These are phyloP conservation scores for Hyaloperonospora brassicae DNA, from an alignment of 352 stramenopile species.

Conservation along the genomic window DNA sequence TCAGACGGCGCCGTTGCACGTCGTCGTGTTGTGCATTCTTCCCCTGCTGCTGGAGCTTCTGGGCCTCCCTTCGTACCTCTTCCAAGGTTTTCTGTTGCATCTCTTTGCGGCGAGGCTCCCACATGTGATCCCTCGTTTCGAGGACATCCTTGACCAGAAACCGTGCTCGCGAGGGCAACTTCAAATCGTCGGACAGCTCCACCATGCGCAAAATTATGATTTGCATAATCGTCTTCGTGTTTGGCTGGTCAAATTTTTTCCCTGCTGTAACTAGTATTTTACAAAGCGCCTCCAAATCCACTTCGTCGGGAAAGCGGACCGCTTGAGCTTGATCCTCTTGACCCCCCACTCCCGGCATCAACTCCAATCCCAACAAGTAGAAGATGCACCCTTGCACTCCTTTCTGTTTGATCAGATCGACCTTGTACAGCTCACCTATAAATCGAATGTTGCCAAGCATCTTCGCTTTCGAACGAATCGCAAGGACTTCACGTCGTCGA, in stretches of 20 bases:
- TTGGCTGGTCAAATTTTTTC: slow-evolving; percentile 82
- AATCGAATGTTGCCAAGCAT: slow-evolving; percentile 88
- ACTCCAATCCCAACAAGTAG: slow-evolving; percentile 67
- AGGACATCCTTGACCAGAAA: slow-evolving; percentile 82
- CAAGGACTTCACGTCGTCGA: slow-evolving; percentile 48
- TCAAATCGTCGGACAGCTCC: slow-evolving; percentile 66
- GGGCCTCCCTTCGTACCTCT: slow-evolving; percentile 72
- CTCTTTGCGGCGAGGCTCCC: slow-evolving; percentile 80
- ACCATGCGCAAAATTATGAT: slow-evolving; percentile 81
- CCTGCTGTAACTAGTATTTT: slow-evolving; percentile 78
- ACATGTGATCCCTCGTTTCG: slow-evolving; percentile 82
- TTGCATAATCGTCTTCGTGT: slow-evolving; percentile 73
- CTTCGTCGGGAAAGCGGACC: slow-evolving; percentile 71
- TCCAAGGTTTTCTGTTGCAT: slow-evolving; percentile 84
- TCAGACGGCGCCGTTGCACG: slow-evolving; percentile 57
- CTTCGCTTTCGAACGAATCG: slow-evolving; percentile 53
- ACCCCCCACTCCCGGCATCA: slow-evolving; percentile 38
- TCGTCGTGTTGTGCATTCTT: slow-evolving; percentile 86
- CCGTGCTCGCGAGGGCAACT: slow-evolving; percentile 60
- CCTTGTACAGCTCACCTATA: slow-evolving; percentile 83
- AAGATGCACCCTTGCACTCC: slow-evolving; percentile 76
- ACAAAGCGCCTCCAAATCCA: slow-evolving; percentile 80
- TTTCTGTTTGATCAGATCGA: slow-evolving; percentile 73
- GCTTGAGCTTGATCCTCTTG: slow-evolving; percentile 52
- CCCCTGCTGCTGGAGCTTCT: slow-evolving; percentile 74